Evolutionary conservation across 2,329 filamentous ascomycete species (phyloP).

Genomic region (Hypoxylon sp.): DNA sequence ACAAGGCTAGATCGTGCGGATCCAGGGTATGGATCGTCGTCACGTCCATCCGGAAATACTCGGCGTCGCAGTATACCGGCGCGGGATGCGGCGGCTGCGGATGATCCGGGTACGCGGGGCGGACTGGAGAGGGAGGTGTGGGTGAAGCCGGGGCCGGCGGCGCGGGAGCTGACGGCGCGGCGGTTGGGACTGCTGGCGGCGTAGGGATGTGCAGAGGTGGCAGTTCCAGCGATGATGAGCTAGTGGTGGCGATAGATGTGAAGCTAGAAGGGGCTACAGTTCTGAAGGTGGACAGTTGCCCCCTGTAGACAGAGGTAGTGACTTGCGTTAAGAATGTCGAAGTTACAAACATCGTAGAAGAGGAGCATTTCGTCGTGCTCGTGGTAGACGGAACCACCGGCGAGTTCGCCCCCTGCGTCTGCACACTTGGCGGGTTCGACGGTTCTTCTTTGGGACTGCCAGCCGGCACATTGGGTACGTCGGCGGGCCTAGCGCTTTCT

Average conservation of each 20-base stretch:
- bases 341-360: conserved; percentile 1
- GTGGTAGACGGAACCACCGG: conserved; percentile 18
- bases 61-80: conserved; percentile 35
- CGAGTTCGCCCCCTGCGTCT: conserved; percentile 15
- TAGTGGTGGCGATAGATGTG: conserved; percentile 1
- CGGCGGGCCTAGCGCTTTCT: neutral
- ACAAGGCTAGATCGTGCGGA: conserved; percentile 36
- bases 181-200: neutral
- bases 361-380: conserved; percentile 12
- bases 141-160: conserved; percentile 11
- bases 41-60: conserved; percentile 42
- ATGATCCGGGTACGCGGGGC: conserved; percentile 3
- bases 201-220: conserved; percentile 7
- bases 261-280: neutral
- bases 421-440: conserved; percentile 5
- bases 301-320: conserved; percentile 1
- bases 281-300: conserved; percentile 6
- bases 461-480: neutral
- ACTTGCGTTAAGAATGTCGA: conserved; percentile 7
- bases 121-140: conserved; percentile 4
- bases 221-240: neutral
- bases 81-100: neutral
- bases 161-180: neutral
- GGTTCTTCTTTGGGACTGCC: neutral
- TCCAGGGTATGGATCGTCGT: conserved; percentile 37